phyloP scores from a whole-genome alignment of 768 basidiomycete genomes.

The Lyophyllum decastes region DNA sequence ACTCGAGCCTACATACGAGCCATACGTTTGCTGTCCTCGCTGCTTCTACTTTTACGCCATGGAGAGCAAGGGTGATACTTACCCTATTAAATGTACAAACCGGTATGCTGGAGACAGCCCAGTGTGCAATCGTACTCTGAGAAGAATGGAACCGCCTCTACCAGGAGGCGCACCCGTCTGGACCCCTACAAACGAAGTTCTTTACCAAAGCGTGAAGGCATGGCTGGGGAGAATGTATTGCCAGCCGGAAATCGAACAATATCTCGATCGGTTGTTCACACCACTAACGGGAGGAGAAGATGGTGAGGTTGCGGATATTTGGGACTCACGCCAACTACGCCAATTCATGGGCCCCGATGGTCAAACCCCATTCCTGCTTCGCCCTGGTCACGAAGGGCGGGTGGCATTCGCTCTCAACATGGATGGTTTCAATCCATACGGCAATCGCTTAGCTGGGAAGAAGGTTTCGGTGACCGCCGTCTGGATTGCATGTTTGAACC shows the following conservation, averaged over 20 bases:
- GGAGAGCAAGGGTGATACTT: constrained; percentile 1
- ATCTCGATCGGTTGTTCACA: constrained; percentile 21
- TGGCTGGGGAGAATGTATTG: constrained; percentile 29
- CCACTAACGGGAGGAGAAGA: not conserved
- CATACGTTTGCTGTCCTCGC: constrained; percentile 24
- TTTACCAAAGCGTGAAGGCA: constrained; percentile 26
- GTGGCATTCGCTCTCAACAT: constrained; percentile 30
- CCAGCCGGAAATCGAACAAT: constrained; percentile 23
- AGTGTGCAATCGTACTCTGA: constrained; percentile 14
- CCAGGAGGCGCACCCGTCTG: not conserved
- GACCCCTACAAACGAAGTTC: constrained; percentile 13
- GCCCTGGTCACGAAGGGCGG: constrained; percentile 19
- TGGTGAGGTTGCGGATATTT: constrained; percentile 24
- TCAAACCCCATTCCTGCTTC: constrained; percentile 18
- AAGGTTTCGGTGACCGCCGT: constrained; percentile 25
- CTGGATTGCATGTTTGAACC: constrained; percentile 34
- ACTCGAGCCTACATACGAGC: constrained; percentile 17
- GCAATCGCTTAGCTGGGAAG: constrained; percentile 29
- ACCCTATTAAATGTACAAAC: constrained; percentile 23
- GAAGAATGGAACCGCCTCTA: not conserved
- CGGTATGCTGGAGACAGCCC: constrained; percentile 11
- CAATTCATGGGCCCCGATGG: constrained; percentile 26
- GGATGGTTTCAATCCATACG: constrained; percentile 39
- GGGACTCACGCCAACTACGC: constrained; percentile 24
- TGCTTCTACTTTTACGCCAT: constrained; percentile 25